Percentiles rank a stretch among this genome's conserved stretches.
These are phyloP conservation scores for Penicillium capsulatum DNA, from an alignment of 2,329 filamentous ascomycete genomes.

Conservation along the genomic window DNA sequence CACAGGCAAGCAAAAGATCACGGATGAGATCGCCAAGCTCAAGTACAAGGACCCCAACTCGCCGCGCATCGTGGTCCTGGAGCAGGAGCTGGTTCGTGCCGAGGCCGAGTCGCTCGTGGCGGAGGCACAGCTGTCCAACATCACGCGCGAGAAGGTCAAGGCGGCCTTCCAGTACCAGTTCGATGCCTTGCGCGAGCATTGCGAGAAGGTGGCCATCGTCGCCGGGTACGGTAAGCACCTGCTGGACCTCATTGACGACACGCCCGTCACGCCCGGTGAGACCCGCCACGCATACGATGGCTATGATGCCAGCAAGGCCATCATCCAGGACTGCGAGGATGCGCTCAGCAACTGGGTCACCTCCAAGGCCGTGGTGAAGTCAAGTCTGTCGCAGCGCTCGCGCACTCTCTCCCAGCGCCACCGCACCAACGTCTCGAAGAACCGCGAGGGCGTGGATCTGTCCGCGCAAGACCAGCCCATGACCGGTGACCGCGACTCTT, in stretches of 20 bases:
- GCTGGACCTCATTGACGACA: slow-evolving; percentile 94
- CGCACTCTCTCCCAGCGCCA: slow-evolving; percentile 84
- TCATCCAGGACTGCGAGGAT: slow-evolving; percentile 99
- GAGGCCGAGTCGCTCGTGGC: slow-evolving; percentile 98
- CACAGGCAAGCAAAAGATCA: slow-evolving; percentile 95
- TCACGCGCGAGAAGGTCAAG: slow-evolving; percentile 99
- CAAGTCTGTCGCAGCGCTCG: slow-evolving; percentile 81
- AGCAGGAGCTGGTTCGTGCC: slow-evolving; percentile 96
- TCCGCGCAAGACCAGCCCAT: slow-evolving; percentile 75
- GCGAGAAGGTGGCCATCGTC: slow-evolving; percentile 96
- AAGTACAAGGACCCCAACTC: slow-evolving; percentile 99
- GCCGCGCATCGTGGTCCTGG: slow-evolving; percentile 92
- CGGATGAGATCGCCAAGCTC: slow-evolving; percentile 94
- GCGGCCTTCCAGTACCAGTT: slow-evolving; percentile 98
- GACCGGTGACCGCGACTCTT: slow-evolving; percentile 71
- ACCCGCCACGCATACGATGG: slow-evolving; percentile 94
- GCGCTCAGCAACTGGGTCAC: slow-evolving; percentile 95
- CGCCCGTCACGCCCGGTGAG: slow-evolving; percentile 93
- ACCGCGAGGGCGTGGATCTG: slow-evolving; percentile 74
- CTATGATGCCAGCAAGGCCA: slow-evolving; percentile 95
- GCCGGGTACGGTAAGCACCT: slow-evolving; percentile 97
- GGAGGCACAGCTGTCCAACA: slow-evolving; percentile 97
- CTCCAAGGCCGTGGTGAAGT: slow-evolving; percentile 80
- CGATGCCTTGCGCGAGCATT: slow-evolving; percentile 93
- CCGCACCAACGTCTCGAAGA: slow-evolving; percentile 63